Percentiles rank a stretch among this genome's conserved stretches.
These are phyloP conservation scores for Colletotrichum shisoi DNA, from an alignment of 2,329 filamentous ascomycete genomes.

Conservation along the genomic window DNA sequence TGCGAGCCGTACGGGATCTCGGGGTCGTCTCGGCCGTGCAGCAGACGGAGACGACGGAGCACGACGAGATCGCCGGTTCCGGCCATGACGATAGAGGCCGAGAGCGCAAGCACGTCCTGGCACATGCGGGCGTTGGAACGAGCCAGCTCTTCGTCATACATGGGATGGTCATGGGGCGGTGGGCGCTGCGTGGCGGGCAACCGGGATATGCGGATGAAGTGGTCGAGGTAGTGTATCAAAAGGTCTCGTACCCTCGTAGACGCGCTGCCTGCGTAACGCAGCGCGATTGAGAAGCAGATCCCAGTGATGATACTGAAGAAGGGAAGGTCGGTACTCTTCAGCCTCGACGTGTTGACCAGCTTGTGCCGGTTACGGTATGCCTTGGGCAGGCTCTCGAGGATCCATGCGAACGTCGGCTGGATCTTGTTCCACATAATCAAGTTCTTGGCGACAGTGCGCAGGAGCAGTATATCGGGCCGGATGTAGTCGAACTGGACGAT, in stretches of 20 bases:
- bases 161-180: constrained; percentile 44
- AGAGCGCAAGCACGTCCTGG: constrained; percentile 84
- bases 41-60: constrained; percentile 81
- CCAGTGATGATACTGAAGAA: constrained; percentile 93
- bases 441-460: constrained; percentile 88
- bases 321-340: constrained; percentile 84
- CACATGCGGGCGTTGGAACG: constrained; percentile 87
- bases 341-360: constrained; percentile 65
- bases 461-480: constrained; percentile 87
- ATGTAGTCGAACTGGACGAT: constrained; percentile 94
- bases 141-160: constrained; percentile 85
- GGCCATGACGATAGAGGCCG: constrained; percentile 89
- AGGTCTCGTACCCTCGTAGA: constrained; percentile 78
- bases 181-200: constrained; percentile 53
- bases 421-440: constrained; percentile 93
- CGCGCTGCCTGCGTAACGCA: constrained; percentile 77
- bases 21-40: constrained; percentile 85
- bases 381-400: constrained; percentile 74
- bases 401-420: constrained; percentile 75
- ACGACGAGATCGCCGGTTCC: constrained; percentile 89
- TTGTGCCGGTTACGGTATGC: constrained; percentile 71
- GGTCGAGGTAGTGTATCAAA: constrained; percentile 82
- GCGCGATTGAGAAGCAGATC: constrained; percentile 79
- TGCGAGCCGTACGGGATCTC: constrained; percentile 94
- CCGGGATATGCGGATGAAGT: constrained; percentile 80